Base-by-base conservation (phyloP, 1,139 yeast genomes). In the Suhomyces bribrorum region DNA sequence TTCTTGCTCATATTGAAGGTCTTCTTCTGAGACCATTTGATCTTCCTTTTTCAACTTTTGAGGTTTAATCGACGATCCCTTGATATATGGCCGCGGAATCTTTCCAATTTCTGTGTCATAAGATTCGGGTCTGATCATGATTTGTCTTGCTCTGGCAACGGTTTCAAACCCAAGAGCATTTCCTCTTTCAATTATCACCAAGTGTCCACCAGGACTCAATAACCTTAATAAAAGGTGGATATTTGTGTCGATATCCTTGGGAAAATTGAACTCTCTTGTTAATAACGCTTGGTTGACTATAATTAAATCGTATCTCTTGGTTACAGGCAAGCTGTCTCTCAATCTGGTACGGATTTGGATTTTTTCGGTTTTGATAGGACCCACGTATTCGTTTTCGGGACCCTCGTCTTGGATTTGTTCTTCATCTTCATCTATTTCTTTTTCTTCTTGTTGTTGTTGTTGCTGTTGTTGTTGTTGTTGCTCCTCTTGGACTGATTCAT, bases 81-180 rank as follows among this genome's bases (percentile, higher is more conserved):
- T 73, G 44, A 76, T 65, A 63, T 83, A 86, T 2, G 87, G 84
- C 46, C 92, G 71, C 22, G 95, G 94, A 15, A 80, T 70, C 54
- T 85, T 84, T 1, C 84, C 83, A 14, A 61, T 56, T 47, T 81
- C 86, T 4, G 63, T 58, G 6, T 64, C 70, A 48, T 67, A 72
- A 5, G 79, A 75, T 52, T 87, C 95, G 0, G 97, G 96, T 47
- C 97, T 76, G 15, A 92, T 67, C 79, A 89, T 79, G 7, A 87
- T 61, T 59, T 92, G 96, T 53, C 98, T 74, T 1, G 97, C 97
- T 40, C 96, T 73, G 0, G 96, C 95, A 44, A 89, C 75, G 5
- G 82, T 74, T 61, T 92, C 97, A 56, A 88, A 88, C 0, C 97
- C 97, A 26, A 82, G 61, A 0, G 97, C 87, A 41, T 86, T 87